Evolutionary conservation across 2,329 filamentous ascomycete species (phyloP).

Genomic region (Penicillium brevicompactum): DNA sequence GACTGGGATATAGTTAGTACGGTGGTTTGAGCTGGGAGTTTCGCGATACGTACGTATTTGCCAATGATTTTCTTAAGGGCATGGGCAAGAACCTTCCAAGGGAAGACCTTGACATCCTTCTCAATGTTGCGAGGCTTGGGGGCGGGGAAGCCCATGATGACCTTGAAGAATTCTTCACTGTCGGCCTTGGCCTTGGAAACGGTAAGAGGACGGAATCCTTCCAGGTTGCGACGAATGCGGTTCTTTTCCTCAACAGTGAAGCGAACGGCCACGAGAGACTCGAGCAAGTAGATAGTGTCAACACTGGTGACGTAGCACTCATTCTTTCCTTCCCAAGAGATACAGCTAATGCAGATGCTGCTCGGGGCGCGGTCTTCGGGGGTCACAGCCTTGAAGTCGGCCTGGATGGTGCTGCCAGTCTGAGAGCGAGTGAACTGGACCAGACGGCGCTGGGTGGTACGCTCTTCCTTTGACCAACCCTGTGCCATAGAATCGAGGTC

Average conservation of each 20-base stretch:
- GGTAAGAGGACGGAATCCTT: constrained; percentile 88
- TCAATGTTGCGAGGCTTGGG: constrained; percentile 97
- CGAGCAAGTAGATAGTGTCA: constrained; percentile 92
- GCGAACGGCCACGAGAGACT: constrained; percentile 80
- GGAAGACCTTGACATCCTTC: constrained; percentile 98
- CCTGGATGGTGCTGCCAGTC: constrained; percentile 75
- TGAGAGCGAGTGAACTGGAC: constrained; percentile 87
- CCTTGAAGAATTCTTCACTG: constrained; percentile 96
- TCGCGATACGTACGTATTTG: constrained; percentile 73
- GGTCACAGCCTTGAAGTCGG: constrained; percentile 76
- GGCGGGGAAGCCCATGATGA: constrained; percentile 96
- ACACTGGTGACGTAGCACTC: constrained; percentile 95
- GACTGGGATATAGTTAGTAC: constrained; percentile 50
- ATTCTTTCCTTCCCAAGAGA: constrained; percentile 89
- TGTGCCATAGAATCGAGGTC: constrained; percentile 83
- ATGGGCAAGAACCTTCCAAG: constrained; percentile 84
- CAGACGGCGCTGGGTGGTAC: constrained; percentile 74
- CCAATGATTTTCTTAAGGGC: constrained; percentile 98
- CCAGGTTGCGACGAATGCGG: constrained; percentile 89
- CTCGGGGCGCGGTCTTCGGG: constrained; percentile 77
- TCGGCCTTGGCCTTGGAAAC: constrained; percentile 91
- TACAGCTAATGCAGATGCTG: constrained; percentile 95
- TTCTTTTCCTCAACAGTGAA: constrained; percentile 99
- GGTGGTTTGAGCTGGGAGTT: constrained; percentile 8
- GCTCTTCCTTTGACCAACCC: constrained; percentile 81